Conservation (phyloP, 768 basidiomycete species). For the Amanita inopinata region DNA sequence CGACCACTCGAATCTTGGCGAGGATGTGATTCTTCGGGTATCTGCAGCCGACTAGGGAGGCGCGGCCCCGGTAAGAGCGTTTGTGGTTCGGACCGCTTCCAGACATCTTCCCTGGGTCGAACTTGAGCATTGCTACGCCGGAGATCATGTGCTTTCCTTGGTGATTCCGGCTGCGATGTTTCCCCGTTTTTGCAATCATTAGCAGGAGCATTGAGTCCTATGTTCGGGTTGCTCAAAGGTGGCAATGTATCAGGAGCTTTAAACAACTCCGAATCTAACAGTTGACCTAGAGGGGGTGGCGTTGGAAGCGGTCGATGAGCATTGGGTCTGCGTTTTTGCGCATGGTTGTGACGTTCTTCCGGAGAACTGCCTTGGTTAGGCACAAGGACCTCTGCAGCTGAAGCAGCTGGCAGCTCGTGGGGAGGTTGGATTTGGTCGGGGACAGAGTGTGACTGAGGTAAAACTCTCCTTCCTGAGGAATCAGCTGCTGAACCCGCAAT, state of each 20-base stretch:
- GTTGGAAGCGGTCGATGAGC: slow-evolving; percentile 5
- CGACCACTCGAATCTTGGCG: slow-evolving; percentile 1
- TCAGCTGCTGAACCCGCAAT: neutral
- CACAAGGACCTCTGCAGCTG: slow-evolving; percentile 4
- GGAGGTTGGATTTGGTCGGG: slow-evolving; percentile 3
- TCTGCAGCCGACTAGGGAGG: neutral
- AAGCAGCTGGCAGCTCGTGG: slow-evolving; percentile 1
- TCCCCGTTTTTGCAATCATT: too few relatives aligned
- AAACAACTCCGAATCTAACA: neutral
- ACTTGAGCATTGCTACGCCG: slow-evolving; percentile 2
- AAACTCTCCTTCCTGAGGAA: neutral
- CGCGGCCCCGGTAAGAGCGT: neutral
- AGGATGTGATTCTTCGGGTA: neutral
- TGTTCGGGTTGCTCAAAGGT: neutral
- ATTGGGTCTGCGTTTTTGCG: neutral
- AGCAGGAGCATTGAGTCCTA: too few relatives aligned
- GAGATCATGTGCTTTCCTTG: slow-evolving; percentile 1
- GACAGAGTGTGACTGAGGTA: neutral
- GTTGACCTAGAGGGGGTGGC: neutral
- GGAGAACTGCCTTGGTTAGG: neutral
- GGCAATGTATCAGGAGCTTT: neutral
- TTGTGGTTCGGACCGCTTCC: neutral
- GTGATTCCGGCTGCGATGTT: slow-evolving; percentile 19
- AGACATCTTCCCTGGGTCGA: neutral
- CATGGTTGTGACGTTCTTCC: neutral